Evolutionary conservation across 2,329 filamentous ascomycete genomes (phyloP), one percentile per base, ranked within the genome.

Genomic region (Dactylellina drechsleri): DNA sequence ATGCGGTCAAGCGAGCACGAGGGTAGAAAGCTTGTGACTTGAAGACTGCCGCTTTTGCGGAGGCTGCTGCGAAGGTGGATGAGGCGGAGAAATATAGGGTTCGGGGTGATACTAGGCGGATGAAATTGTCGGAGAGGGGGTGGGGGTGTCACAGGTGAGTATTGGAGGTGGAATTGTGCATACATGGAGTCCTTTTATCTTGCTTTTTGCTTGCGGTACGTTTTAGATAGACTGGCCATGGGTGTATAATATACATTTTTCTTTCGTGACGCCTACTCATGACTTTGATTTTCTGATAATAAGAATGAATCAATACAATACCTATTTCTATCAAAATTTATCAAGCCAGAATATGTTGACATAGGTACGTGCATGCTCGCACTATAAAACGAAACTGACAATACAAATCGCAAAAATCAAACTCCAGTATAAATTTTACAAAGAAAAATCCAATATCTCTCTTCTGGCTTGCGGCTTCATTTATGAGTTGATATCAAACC

Each of bases 11-110:
- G 52, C 43, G 50, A 28, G 71, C 71, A 47, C 62, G 71, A 67
- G 71, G 71, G 16, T 75, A 75, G 71, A 68, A 75, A 67, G 43
- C 58, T 67, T 43, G 52, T 49, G 71, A 75, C 56, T 15, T 75
- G 40, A 41, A 57, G 18, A 75, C 71, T 50, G 58, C 52, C 10
- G 71, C 62, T 53, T 75, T 75, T 43, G 40, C 52, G 4, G 1
- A 59, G 12, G 71, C 59, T 15, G 47, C 52, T 8, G 41, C 26
- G 16, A 59, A 64, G 40, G 57, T 58, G 7, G 64, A 74, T 18
- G 57, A 67, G 16, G 23, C 13, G 7, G 71, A 64, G 23, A 20
- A 26, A 8, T 52, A 64, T 40, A 61, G 36, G 36, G 15, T 36
- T 31, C 23, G 28, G 20, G 52, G 58, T 4, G 71, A 75, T 65